Evolutionary conservation across 805 yeast genomes (phyloP).

Genomic region (Maudiozyma pseudohumilis): DNA sequence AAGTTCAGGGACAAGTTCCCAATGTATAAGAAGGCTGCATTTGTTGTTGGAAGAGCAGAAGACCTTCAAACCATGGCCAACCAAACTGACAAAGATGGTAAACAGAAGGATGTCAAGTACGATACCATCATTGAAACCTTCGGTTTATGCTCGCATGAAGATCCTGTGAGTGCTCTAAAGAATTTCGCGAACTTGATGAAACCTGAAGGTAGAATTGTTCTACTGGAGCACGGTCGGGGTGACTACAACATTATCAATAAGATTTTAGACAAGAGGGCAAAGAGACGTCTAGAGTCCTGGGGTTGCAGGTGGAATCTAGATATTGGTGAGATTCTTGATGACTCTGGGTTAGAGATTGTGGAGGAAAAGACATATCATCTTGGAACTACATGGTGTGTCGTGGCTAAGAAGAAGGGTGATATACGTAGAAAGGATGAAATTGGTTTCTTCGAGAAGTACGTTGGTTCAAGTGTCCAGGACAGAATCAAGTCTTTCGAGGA

Average conservation of each 20-base stretch:
- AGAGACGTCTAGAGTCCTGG: slow-evolving; percentile 78
- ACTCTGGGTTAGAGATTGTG: slow-evolving; percentile 74
- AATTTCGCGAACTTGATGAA: slow-evolving; percentile 65
- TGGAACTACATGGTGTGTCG: slow-evolving; percentile 86
- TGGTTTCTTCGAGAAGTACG: slow-evolving; percentile 42
- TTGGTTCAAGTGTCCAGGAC: slow-evolving; percentile 30
- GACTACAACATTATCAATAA: slow-evolving; percentile 67
- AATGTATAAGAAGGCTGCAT: slow-evolving; percentile 60
- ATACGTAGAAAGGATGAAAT: slow-evolving; percentile 36
- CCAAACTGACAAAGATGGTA: slow-evolving; percentile 16
- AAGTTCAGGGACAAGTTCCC: slow-evolving; percentile 67
- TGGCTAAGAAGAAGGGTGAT: slow-evolving; percentile 68
- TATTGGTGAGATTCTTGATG: slow-evolving; percentile 76
- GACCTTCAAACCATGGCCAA: slow-evolving; percentile 54
- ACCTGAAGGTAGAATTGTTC: slow-evolving; percentile 82
- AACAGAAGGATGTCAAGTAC: slow-evolving; percentile 42
- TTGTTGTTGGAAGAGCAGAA: slow-evolving; percentile 86
- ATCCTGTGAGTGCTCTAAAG: slow-evolving; percentile 72
- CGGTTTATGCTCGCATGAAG: slow-evolving; percentile 92
- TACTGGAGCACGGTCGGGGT: slow-evolving; percentile 91
- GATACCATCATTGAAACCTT: slow-evolving; percentile 92
- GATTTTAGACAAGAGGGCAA: slow-evolving; percentile 74
- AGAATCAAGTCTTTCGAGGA: slow-evolving; percentile 11
- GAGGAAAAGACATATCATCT: slow-evolving; percentile 74
- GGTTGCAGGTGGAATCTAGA: slow-evolving; percentile 98